A percentile compares a stretch with the other conserved stretches of the same genome.
These are phyloP conservation scores for Taiwanofungus camphoratus DNA, from an alignment of 1,284 basidiomycete species.

Conservation along the genomic window DNA sequence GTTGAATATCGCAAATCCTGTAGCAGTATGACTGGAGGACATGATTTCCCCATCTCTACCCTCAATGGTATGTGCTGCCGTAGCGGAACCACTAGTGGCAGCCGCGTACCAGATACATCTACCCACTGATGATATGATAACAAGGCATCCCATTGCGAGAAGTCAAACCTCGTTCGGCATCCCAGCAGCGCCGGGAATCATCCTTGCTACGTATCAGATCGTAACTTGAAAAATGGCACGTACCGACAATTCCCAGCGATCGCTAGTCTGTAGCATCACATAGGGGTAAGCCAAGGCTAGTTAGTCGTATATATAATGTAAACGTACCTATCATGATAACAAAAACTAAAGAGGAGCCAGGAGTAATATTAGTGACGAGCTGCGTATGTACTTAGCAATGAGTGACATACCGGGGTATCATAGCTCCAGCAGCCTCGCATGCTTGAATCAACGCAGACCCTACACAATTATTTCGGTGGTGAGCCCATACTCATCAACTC, in stretches of 20 bases:
- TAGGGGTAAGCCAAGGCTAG: slow-evolving; percentile 12
- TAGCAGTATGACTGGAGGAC: too few relatives aligned
- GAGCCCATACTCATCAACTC: not conserved
- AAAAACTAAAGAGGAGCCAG: slow-evolving; percentile 54
- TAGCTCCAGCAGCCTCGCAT: slow-evolving; percentile 81
- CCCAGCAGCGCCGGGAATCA: too few relatives aligned
- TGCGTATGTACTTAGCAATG: too few relatives aligned
- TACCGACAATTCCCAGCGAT: slow-evolving; percentile 95
- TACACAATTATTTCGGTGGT: slow-evolving; percentile 25
- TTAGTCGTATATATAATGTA: not conserved
- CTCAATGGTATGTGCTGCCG: too few relatives aligned
- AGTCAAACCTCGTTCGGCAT: too few relatives aligned
- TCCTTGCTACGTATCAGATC: too few relatives aligned
- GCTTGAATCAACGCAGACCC: slow-evolving; percentile 96
- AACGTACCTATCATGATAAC: slow-evolving; percentile 83
- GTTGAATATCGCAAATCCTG: too few relatives aligned
- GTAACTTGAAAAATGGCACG: slow-evolving; percentile 32
- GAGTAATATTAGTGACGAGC: slow-evolving; percentile 15
- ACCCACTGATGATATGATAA: too few relatives aligned
- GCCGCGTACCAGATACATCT: too few relatives aligned
- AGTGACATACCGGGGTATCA: slow-evolving; percentile 62
- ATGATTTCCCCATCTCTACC: too few relatives aligned
- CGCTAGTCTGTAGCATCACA: slow-evolving; percentile 58
- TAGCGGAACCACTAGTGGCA: too few relatives aligned
- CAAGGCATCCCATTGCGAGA: too few relatives aligned